Evolutionary conservation across 768 basidiomycete genomes (phyloP).

Genomic region (Agrocybe praecox): DNA sequence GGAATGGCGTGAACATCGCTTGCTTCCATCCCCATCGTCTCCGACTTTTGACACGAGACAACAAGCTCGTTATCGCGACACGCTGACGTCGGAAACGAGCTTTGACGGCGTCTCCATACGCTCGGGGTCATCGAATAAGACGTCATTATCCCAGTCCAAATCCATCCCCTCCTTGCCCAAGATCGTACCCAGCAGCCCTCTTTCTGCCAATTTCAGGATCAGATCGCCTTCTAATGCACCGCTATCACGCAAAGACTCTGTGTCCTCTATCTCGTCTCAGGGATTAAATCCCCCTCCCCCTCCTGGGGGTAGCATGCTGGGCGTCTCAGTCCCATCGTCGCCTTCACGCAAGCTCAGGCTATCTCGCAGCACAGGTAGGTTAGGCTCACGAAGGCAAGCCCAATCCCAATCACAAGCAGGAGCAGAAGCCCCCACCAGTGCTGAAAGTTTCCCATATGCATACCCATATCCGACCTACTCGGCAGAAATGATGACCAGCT

Average conservation of each 20-base stretch:
- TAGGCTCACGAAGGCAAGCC: constrained; percentile 37
- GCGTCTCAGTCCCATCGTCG: constrained; percentile 12
- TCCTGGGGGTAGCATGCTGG: constrained; percentile 20
- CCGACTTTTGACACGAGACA: constrained; percentile 14
- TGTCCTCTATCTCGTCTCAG: constrained; percentile 59
- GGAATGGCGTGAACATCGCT: constrained; percentile 36
- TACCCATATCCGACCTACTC: not conserved
- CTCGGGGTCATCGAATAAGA: constrained; percentile 42
- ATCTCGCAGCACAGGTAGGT: constrained; percentile 42
- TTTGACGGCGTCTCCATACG: constrained; percentile 44
- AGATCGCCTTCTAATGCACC: constrained; percentile 12
- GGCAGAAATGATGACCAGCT: not conserved
- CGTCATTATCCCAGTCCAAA: constrained; percentile 42
- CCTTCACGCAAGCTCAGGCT: constrained; percentile 31
- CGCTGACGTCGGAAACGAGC: constrained; percentile 7
- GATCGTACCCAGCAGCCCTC: constrained; percentile 26
- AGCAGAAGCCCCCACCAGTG: constrained; percentile 16
- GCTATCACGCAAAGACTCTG: constrained; percentile 15
- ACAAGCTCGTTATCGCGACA: not conserved
- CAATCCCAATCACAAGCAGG: constrained; percentile 20
- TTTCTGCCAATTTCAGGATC: constrained; percentile 30
- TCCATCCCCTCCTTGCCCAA: constrained; percentile 33
- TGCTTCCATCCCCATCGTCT: constrained; percentile 25
- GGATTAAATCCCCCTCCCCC: constrained; percentile 18
- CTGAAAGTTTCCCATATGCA: too few relatives aligned